Conservation (phyloP, 768 basidiomycete species). For the Mycena belliarum region DNA sequence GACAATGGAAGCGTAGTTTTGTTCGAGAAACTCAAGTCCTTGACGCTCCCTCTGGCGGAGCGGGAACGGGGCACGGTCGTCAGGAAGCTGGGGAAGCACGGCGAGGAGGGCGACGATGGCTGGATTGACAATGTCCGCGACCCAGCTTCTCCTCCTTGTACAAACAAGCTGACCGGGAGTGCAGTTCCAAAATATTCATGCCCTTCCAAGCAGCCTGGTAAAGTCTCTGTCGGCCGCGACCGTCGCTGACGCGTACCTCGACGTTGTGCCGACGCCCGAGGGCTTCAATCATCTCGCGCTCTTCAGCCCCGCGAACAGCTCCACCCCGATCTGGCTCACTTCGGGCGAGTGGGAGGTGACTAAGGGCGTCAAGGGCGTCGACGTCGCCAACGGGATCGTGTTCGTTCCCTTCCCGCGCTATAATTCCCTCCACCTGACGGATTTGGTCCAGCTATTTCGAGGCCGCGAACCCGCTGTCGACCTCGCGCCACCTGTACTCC, state of each 20-base stretch:
- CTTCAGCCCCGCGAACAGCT: constrained; percentile 74
- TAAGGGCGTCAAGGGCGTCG: constrained; percentile 69
- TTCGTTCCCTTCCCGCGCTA: constrained; percentile 41
- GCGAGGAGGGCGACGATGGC: constrained; percentile 87
- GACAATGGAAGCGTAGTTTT: constrained; percentile 77
- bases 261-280: constrained; percentile 77
- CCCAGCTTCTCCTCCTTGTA: neutral
- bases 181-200: constrained; percentile 60
- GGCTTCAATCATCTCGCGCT: constrained; percentile 94
- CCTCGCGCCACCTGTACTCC: constrained; percentile 82
- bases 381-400: constrained; percentile 68
- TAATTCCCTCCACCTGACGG: constrained; percentile 7
- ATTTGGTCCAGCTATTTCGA: constrained; percentile 73
- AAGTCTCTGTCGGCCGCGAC: constrained; percentile 20
- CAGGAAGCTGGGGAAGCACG: constrained; percentile 75
- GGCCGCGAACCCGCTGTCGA: constrained; percentile 81
- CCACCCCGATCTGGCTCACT: constrained; percentile 80
- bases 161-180: neutral
- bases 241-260: constrained; percentile 74
- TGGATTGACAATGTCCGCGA: constrained; percentile 87
- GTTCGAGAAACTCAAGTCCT: constrained; percentile 54
- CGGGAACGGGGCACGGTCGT: constrained; percentile 57
- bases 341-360: constrained; percentile 90
- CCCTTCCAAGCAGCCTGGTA: constrained; percentile 40
- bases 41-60: constrained; percentile 23